Evolutionary conservation across 345 rosid species (phyloP).

Genomic region (Kandelia obovata): DNA sequence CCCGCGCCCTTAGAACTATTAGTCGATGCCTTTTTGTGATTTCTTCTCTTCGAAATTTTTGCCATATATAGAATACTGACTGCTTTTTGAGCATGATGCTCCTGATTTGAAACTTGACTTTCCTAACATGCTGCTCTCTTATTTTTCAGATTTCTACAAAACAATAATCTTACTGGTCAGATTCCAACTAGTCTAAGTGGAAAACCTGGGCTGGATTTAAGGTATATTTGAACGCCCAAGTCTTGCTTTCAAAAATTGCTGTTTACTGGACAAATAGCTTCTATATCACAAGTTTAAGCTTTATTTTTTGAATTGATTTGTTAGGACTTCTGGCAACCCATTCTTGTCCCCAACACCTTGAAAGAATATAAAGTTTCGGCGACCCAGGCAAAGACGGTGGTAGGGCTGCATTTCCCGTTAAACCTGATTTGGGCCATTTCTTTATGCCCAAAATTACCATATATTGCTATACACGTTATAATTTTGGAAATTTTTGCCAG

Average conservation of each 20-base stretch:
- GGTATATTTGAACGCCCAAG: constrained; percentile 34
- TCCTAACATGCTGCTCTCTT: constrained; percentile 13
- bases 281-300: constrained; percentile 13
- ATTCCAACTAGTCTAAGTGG: constrained; percentile 50
- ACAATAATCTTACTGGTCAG: constrained; percentile 79
- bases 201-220: constrained; percentile 49
- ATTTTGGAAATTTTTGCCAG: constrained; percentile 12
- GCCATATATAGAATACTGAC: too few species aligned
- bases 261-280: neutral
- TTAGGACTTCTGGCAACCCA: constrained; percentile 48
- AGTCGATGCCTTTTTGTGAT: neutral
- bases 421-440: constrained; percentile 8
- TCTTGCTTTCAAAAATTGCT: neutral
- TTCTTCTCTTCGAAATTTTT: neutral
- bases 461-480: neutral
- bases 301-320: constrained; percentile 17
- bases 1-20: neutral
- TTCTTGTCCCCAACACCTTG: constrained; percentile 33
- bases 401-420: neutral
- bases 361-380: constrained; percentile 13
- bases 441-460: constrained; percentile 2
- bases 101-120: constrained; percentile 10
- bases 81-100: too few species aligned
- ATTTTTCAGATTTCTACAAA: constrained; percentile 66
- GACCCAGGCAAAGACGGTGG: constrained; percentile 1